phyloP scores from a whole-genome alignment of 2,329 filamentous ascomycete genomes.

The Botryosphaeria agaves region DNA sequence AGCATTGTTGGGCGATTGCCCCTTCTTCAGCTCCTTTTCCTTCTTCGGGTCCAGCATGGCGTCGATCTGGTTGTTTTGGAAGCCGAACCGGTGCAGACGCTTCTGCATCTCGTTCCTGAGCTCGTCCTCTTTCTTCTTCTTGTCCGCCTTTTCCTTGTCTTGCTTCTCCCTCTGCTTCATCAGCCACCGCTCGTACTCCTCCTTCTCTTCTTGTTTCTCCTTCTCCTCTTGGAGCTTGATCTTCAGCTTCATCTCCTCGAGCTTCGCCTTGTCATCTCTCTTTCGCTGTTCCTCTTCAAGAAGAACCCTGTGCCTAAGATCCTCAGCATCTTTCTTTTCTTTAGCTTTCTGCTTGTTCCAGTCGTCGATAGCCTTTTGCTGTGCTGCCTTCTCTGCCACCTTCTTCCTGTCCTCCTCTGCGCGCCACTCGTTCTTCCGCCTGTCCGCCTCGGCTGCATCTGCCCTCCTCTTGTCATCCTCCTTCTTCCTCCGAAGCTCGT shows the following conservation, averaged over 20 bases:
- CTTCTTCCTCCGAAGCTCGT: conserved; percentile 1
- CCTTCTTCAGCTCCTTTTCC: conserved; percentile 8
- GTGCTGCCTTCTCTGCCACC: conserved; percentile 3
- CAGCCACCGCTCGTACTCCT: conserved; percentile 19
- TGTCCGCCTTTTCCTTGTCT: conserved; percentile 22
- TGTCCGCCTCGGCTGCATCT: neutral
- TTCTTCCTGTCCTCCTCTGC: conserved; percentile 2
- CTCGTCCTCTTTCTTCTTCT: conserved; percentile 20
- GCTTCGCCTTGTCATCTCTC: conserved; percentile 21
- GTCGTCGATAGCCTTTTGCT: conserved; percentile 12
- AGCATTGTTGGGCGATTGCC: conserved; percentile 1
- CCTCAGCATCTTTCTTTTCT: conserved; percentile 17
- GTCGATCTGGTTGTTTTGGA: conserved; percentile 29
- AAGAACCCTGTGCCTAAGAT: conserved; percentile 17
- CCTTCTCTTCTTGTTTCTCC: conserved; percentile 23
- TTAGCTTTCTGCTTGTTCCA: conserved; percentile 13
- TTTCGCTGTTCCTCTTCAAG: conserved; percentile 20
- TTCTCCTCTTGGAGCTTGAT: conserved; percentile 20
- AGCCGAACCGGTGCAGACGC: conserved; percentile 24
- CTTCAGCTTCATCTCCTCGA: conserved; percentile 18
- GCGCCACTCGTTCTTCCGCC: conserved; percentile 1
- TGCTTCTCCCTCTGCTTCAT: conserved; percentile 22
- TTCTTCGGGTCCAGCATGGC: conserved; percentile 29
- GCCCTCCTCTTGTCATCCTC: neutral
- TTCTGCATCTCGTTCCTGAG: conserved; percentile 28